Evolutionary conservation across 2,329 filamentous ascomycete species (phyloP).

Genomic region (Microcyclospora pomicola): DNA sequence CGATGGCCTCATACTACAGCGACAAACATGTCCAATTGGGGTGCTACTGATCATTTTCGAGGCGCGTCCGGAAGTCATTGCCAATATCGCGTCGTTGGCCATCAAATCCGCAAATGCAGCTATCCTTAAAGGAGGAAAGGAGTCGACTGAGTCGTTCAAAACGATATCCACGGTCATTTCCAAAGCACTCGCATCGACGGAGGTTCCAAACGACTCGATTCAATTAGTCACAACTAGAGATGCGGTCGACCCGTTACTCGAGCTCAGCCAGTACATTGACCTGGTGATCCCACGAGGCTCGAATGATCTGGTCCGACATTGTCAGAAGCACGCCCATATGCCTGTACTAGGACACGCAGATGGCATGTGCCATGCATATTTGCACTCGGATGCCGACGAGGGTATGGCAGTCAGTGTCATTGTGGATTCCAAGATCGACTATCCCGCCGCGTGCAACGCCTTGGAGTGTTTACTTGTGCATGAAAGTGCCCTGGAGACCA

Average conservation of each 20-base stretch:
- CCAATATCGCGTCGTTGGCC: constrained; percentile 88
- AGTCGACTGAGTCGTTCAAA: constrained; percentile 88
- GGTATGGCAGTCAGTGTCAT: constrained; percentile 61
- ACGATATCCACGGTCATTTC: constrained; percentile 81
- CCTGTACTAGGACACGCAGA: constrained; percentile 94
- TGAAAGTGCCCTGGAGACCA: constrained; percentile 48
- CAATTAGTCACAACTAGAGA: constrained; percentile 92
- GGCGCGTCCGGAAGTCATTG: constrained; percentile 92
- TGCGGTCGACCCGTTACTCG: constrained; percentile 74
- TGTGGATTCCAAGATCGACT: constrained; percentile 84
- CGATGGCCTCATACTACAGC: constrained; percentile 70
- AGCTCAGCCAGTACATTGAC: constrained; percentile 76
- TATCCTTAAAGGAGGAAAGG: constrained; percentile 93
- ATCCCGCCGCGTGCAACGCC: constrained; percentile 90
- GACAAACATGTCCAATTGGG: constrained; percentile 86
- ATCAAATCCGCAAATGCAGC: constrained; percentile 96
- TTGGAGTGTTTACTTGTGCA: constrained; percentile 87
- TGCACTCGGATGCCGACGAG: constrained; percentile 63
- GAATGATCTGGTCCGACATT: constrained; percentile 78
- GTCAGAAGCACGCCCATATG: constrained; percentile 84
- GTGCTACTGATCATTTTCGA: constrained; percentile 98
- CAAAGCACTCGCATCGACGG: constrained; percentile 53
- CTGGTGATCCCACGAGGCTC: constrained; percentile 86
- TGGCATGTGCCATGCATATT: constrained; percentile 76
- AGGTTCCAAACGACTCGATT: constrained; percentile 73